Conservation (phyloP, 1,139 yeast genomes). For the Hyphopichia khmerensis region DNA sequence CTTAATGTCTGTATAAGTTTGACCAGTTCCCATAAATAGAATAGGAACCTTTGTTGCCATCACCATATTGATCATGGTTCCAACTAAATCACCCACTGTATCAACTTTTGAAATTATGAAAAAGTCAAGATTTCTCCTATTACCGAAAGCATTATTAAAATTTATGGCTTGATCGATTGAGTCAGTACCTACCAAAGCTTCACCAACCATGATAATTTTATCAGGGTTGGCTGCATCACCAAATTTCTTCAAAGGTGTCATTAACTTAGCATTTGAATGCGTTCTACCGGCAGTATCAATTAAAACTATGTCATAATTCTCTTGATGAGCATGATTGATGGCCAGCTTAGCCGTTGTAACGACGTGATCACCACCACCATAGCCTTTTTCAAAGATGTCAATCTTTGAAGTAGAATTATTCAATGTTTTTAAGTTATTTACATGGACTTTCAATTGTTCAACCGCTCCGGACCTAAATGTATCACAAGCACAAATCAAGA, state of each 20-base stretch:
- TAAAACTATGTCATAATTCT: constrained; percentile 74
- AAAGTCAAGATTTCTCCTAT: constrained; percentile 76
- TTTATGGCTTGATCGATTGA: constrained; percentile 94
- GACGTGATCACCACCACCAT: constrained; percentile 92
- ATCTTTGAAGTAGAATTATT: constrained; percentile 46
- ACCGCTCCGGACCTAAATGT: constrained; percentile 98
- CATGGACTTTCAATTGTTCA: constrained; percentile 93
- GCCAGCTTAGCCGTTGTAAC: constrained; percentile 96
- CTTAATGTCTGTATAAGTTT: constrained; percentile 91
- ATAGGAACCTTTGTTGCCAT: constrained; percentile 96
- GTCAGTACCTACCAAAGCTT: constrained; percentile 96
- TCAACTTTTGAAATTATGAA: constrained; percentile 94
- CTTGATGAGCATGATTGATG: constrained; percentile 61
- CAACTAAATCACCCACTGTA: constrained; percentile 95
- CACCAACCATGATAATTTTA: constrained; percentile 97
- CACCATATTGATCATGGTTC: constrained; percentile 97
- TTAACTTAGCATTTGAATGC: constrained; percentile 89
- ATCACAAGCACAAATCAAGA: constrained; percentile 94
- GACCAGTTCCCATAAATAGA: constrained; percentile 94
- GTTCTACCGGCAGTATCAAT: constrained; percentile 98
- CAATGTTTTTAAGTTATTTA: constrained; percentile 67
- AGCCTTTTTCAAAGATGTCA: constrained; percentile 90
- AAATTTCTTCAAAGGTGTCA: constrained; percentile 94
- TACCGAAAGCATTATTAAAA: constrained; percentile 92
- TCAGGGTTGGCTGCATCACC: constrained; percentile 96